These are phyloP conservation scores for Sarocladium brachiariae DNA, from an alignment of 2,329 filamentous ascomycete species.

Conservation along the genomic window DNA sequence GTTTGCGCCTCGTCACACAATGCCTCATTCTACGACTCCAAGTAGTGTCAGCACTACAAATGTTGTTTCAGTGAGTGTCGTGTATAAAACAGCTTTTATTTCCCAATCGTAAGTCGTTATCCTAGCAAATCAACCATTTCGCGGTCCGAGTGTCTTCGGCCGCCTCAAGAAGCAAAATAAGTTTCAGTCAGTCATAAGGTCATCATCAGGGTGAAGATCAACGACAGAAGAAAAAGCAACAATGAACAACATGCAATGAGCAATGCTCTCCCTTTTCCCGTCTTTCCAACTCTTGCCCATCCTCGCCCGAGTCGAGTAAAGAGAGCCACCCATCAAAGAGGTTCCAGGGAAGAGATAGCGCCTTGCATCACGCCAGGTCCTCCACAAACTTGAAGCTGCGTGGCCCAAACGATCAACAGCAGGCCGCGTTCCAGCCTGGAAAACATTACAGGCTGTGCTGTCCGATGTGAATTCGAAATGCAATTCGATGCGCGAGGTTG, in stretches of 20 bases:
- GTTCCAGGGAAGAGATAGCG: background rate
- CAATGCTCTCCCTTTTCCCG: constrained; percentile 4
- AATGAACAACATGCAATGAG: constrained; percentile 9
- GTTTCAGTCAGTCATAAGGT: constrained; percentile 24
- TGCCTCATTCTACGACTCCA: too few relatives aligned
- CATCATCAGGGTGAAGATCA: constrained; percentile 22
- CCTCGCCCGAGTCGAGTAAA: constrained; percentile 1
- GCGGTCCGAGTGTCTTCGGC: background rate
- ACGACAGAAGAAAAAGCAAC: constrained; percentile 14
- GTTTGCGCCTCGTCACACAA: too few relatives aligned
- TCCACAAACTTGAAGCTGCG: background rate
- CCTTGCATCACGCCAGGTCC: background rate
- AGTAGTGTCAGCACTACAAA: too few relatives aligned
- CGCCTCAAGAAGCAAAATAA: constrained; percentile 7
- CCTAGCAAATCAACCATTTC: constrained; percentile 6
- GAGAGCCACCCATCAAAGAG: background rate
- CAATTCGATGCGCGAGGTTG: background rate
- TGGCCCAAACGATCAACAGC: background rate
- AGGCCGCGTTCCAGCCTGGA: constrained; percentile 27
- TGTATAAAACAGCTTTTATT: constrained; percentile 6
- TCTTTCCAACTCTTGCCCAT: constrained; percentile 9
- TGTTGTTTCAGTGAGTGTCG: too few relatives aligned
- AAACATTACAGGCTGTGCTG: constrained; percentile 27
- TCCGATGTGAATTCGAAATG: constrained; percentile 5
- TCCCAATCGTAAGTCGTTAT: constrained; percentile 6